These are phyloP conservation scores for Hirsutella minnesotensis DNA, from an alignment of 2,329 filamentous ascomycete genomes.

Conservation along the genomic window DNA sequence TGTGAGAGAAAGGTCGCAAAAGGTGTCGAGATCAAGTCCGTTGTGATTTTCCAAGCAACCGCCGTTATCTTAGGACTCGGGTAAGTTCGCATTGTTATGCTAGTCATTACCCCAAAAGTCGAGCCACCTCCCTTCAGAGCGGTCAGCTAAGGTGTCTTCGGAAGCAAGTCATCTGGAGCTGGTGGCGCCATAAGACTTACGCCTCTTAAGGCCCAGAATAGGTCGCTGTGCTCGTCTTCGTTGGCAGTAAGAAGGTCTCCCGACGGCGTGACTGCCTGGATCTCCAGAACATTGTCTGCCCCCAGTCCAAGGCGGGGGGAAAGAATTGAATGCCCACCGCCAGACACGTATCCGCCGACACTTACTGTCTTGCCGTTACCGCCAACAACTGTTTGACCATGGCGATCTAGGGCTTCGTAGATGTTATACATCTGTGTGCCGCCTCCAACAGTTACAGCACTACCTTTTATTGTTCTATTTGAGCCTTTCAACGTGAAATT, in stretches of 20 bases:
- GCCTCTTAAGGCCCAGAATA: slow-evolving; percentile 54
- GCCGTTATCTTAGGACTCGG: slow-evolving; percentile 24
- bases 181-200: slow-evolving; percentile 20
- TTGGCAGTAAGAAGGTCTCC: slow-evolving; percentile 39
- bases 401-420: slow-evolving; percentile 29
- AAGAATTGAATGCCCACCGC: slow-evolving; percentile 47
- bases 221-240: slow-evolving; percentile 38
- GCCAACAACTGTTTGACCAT: slow-evolving; percentile 38
- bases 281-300: slow-evolving; percentile 48
- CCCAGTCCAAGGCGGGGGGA: slow-evolving; percentile 44
- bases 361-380: slow-evolving; percentile 45
- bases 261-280: slow-evolving; percentile 40
- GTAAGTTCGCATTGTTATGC: slow-evolving; percentile 42
- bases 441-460: slow-evolving; percentile 39
- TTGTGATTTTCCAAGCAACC: slow-evolving; percentile 11
- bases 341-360: slow-evolving; percentile 48
- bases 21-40: background rate
- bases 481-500: slow-evolving; percentile 30
- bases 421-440: slow-evolving; percentile 39
- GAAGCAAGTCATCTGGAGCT: background rate
- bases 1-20: too few relatives aligned
- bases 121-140: slow-evolving; percentile 39
- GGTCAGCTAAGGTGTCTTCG: background rate
- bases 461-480: slow-evolving; percentile 27
- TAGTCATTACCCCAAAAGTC: slow-evolving; percentile 49